Evolutionary conservation across 2,329 filamentous ascomycete genomes (phyloP), one percentile per base, ranked within the genome.

Genomic region (Whalleya microplaca): DNA sequence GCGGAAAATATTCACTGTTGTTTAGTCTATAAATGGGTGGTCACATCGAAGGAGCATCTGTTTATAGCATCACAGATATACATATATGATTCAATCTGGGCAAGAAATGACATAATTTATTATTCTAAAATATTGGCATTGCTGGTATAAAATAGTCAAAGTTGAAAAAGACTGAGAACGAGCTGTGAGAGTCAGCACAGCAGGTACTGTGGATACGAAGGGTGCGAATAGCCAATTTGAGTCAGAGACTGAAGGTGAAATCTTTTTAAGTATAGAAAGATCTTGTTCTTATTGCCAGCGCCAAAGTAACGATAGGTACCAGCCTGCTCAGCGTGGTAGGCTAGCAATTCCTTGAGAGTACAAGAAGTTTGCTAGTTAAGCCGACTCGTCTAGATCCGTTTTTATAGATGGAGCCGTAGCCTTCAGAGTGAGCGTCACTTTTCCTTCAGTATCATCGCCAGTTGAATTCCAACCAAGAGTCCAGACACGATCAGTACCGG

Each of bases 391-490:
- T 20, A 47, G 21, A 41, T 49, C 53, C 7, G 20, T 42, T 8
- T 7, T 16, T 14, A 23, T 51, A 1, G 55, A 55, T 41, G 66
- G 66, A 3, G 60, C 53, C 2, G 58, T 63, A 19, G 64, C 55
- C 47, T 58, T 66, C 18, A 69, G 53, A 41, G 59, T 63, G 20
- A 70, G 57, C 14, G 53, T 2, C 20, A 67, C 52, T 40, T 61
- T 52, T 5, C 56, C 60, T 2, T 56, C 42, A n/a, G 56, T 49
- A 7, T 48, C 23, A 21, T 66, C 63, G 37, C 46, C 58, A 27
- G 58, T 67, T n/a, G 49, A 45, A 55, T 69, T 67, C 67, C 66
- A 69, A 40, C 62, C 61, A 23, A 70, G 59, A n/a, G 47, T 32
- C 55, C 61, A 69, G 53, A 68, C 45, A 21, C 55, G 51, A 6